These are phyloP conservation scores for Marasmius oreades DNA, from an alignment of 1,284 basidiomycete genomes.

Conservation along the genomic window DNA sequence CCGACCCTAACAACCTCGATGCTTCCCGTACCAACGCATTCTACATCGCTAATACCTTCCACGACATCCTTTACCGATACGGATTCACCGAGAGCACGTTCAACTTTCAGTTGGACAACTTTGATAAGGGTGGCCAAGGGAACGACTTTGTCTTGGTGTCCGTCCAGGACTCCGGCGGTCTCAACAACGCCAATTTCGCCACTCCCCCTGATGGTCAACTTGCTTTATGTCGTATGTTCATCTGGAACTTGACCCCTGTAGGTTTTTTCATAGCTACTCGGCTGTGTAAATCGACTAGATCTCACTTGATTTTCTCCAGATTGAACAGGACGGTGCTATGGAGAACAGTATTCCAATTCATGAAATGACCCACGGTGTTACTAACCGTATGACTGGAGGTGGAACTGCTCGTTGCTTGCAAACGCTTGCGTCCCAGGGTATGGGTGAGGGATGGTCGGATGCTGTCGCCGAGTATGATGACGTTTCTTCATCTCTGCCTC, in stretches of 20 bases:
- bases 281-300: not conserved
- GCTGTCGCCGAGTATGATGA: slow-evolving; percentile 40
- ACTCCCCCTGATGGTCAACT: slow-evolving; percentile 38
- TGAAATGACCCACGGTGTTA: slow-evolving; percentile 30
- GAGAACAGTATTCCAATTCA: not conserved
- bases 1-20: slow-evolving; percentile 22
- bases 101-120: slow-evolving; percentile 38
- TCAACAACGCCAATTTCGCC: slow-evolving; percentile 40
- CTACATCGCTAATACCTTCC: slow-evolving; percentile 35
- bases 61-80: slow-evolving; percentile 11
- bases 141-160: slow-evolving; percentile 32
- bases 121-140: slow-evolving; percentile 31
- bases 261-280: not conserved
- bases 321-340: slow-evolving; percentile 8
- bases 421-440: slow-evolving; percentile 43
- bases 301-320: not conserved
- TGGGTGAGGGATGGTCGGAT: slow-evolving; percentile 56
- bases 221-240: slow-evolving; percentile 29
- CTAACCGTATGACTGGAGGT: slow-evolving; percentile 35
- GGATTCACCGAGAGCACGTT: slow-evolving; percentile 32
- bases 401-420: slow-evolving; percentile 50
- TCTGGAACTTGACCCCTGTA: slow-evolving; percentile 31
- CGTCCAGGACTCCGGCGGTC: slow-evolving; percentile 30
- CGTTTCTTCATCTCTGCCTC: not conserved
- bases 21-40: slow-evolving; percentile 35